phyloP scores from a whole-genome alignment of 805 yeast genomes.

The Starmerella apis region DNA sequence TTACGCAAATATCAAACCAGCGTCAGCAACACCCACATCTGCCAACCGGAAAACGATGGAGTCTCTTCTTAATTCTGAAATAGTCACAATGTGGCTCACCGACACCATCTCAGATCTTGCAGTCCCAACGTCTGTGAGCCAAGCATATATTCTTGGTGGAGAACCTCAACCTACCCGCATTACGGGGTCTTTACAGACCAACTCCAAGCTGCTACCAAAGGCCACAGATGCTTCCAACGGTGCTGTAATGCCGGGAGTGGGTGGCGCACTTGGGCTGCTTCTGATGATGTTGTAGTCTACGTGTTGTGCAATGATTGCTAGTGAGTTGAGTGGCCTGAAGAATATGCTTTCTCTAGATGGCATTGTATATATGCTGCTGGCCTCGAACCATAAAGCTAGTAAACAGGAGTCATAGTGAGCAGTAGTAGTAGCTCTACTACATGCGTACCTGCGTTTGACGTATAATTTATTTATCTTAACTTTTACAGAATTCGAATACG shows the following conservation, averaged over 20 bases:
- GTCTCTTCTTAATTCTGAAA: not conserved
- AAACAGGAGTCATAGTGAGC: too few relatives aligned
- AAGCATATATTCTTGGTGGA: not conserved
- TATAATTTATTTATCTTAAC: not conserved
- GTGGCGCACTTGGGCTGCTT: not conserved
- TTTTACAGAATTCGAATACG: not conserved
- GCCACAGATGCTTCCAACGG: slow-evolving; percentile 11
- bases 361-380: too few relatives aligned
- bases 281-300: not conserved
- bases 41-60: not conserved
- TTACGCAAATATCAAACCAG: not conserved
- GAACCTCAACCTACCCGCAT: slow-evolving; percentile 2
- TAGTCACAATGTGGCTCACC: not conserved
- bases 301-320: too few relatives aligned
- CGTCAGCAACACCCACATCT: not conserved
- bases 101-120: not conserved
- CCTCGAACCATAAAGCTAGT: too few relatives aligned
- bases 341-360: too few relatives aligned
- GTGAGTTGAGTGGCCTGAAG: too few relatives aligned
- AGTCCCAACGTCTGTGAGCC: slow-evolving; percentile 1
- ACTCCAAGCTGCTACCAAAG: not conserved
- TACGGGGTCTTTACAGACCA: not conserved
- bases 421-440: too few relatives aligned
- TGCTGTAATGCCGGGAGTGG: not conserved
- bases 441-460: too few relatives aligned